Percentiles rank a stretch among this genome's conserved stretches.
These are phyloP conservation scores for Podospora fimiseda DNA, from an alignment of 495 filamentous ascomycete genomes.

Conservation along the genomic window DNA sequence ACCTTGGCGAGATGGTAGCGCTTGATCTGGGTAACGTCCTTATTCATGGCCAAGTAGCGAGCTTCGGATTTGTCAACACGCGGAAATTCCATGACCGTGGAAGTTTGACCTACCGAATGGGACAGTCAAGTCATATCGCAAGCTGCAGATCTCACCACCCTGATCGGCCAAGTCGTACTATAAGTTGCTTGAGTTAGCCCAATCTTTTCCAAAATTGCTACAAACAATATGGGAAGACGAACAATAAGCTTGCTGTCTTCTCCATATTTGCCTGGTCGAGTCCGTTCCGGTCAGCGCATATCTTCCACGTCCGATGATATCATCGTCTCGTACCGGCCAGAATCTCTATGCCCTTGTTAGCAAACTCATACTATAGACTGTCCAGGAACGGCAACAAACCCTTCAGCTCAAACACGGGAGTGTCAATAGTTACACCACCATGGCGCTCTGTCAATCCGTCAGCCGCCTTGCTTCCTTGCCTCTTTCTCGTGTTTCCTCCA, in stretches of 20 bases:
- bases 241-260: constrained; percentile 91
- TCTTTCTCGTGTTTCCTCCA: not conserved
- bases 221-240: constrained; percentile 34
- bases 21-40: constrained; percentile 64
- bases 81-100: not conserved
- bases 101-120: constrained; percentile 50
- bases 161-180: constrained; percentile 80
- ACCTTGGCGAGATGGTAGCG: constrained; percentile 91
- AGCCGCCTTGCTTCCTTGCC: not conserved
- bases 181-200: constrained; percentile 42
- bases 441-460: constrained; percentile 25
- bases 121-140: constrained; percentile 88
- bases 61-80: constrained; percentile 32
- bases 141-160: constrained; percentile 74
- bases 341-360: constrained; percentile 37
- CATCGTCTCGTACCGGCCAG: constrained; percentile 58
- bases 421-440: constrained; percentile 37
- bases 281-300: constrained; percentile 22
- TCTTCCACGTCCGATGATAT: constrained; percentile 66
- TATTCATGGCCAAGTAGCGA: constrained; percentile 85
- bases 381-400: constrained; percentile 5
- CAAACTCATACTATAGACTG: not conserved
- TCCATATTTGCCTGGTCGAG: constrained; percentile 79
- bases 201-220: constrained; percentile 71
- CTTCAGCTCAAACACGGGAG: constrained; percentile 46